Evolutionary conservation across 208 protist species (phyloP).

Genomic region (Trypanosoma congolense): DNA sequence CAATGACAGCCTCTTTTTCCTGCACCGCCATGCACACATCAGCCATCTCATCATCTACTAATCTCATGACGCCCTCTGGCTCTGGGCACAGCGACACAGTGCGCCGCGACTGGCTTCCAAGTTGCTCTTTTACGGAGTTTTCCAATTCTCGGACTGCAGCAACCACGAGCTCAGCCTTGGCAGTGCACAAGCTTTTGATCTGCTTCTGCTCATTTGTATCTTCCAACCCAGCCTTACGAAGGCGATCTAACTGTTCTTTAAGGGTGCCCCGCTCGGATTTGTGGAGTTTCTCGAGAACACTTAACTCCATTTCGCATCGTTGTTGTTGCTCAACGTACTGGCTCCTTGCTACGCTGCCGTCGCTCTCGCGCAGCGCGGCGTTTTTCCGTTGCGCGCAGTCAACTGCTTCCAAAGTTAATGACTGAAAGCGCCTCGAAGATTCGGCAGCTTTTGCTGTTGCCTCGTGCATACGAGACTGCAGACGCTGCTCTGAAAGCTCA

Average conservation of each 20-base stretch:
- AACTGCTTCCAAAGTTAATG: conserved; percentile 11
- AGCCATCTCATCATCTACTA: conserved; percentile 19
- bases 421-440: conserved; percentile 15
- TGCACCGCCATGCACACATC: conserved; percentile 29
- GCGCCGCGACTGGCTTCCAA: conserved; percentile 4
- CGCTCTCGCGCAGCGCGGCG: conserved; percentile 27
- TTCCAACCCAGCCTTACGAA: conserved; percentile 22
- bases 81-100: conserved; percentile 11
- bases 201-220: conserved; percentile 1
- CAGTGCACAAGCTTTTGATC: conserved; percentile 17
- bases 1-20: conserved; percentile 34
- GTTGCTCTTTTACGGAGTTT: conserved; percentile 16
- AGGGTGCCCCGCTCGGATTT: conserved; percentile 33
- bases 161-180: conserved; percentile 14
- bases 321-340: conserved; percentile 36
- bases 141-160: conserved; percentile 21
- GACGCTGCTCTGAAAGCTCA: conserved; percentile 11
- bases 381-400: conserved; percentile 20
- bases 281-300: conserved; percentile 38
- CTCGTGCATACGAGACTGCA: conserved; percentile 19
- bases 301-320: conserved; percentile 31
- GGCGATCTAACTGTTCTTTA: conserved; percentile 33
- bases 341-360: conserved; percentile 25
- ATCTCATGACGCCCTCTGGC: conserved; percentile 5
- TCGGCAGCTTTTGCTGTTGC: conserved; percentile 16